These are phyloP conservation scores for Mycena venus DNA, from an alignment of 768 basidiomycete genomes.

Conservation along the genomic window DNA sequence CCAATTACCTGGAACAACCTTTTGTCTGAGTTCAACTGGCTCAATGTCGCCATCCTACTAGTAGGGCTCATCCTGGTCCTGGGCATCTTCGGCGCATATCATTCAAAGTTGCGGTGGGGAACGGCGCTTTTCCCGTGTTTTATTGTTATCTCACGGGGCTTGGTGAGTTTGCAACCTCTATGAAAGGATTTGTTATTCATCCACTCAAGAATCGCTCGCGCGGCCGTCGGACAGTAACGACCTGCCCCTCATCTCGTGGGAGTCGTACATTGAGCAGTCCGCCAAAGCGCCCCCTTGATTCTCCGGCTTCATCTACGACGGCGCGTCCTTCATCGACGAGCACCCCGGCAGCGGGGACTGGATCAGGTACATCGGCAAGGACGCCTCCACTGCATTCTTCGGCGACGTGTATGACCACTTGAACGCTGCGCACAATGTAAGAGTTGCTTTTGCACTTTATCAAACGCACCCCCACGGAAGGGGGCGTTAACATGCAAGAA, in stretches of 20 bases:
- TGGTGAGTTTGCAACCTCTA: no score
- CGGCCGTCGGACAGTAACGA: constrained; percentile 88
- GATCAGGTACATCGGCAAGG: constrained; percentile 90
- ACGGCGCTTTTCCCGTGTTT: constrained; percentile 71
- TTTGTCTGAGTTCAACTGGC: constrained; percentile 80
- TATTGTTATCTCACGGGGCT: constrained; percentile 71
- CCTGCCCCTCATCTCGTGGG: constrained; percentile 89
- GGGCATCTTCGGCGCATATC: constrained; percentile 79
- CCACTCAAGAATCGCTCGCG: constrained; percentile 78
- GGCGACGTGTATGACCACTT: constrained; percentile 93
- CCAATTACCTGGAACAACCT: constrained; percentile 76
- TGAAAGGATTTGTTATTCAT: no score
- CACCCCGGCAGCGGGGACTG: constrained; percentile 94
- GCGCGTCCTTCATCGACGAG: constrained; percentile 87
- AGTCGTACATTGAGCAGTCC: constrained; percentile 84
- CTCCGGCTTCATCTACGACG: constrained; percentile 95
- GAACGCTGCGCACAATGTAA: constrained; percentile 88
- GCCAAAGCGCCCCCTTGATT: constrained; percentile 89
- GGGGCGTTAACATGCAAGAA: no score
- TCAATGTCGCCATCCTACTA: constrained; percentile 83
- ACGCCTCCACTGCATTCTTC: constrained; percentile 95
- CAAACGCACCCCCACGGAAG: no score
- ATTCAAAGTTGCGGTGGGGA: constrained; percentile 77
- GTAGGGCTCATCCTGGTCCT: constrained; percentile 80
- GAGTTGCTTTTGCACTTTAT: no score